phyloP scores from a whole-genome alignment of 2,329 filamentous ascomycete genomes.

The Venturia asperata region DNA sequence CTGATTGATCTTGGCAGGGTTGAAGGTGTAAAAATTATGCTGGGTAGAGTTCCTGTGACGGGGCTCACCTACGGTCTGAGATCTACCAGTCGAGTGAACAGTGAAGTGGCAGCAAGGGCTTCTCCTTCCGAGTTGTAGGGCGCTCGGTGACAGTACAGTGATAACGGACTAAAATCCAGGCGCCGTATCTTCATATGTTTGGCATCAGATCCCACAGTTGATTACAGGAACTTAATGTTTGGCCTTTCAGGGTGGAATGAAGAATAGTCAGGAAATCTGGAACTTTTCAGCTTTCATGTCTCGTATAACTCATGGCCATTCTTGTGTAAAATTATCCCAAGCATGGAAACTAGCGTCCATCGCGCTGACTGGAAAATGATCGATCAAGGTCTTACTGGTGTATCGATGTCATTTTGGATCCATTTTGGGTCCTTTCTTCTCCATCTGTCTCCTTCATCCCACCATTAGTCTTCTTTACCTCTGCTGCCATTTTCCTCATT shows the following conservation, averaged over 20 bases:
- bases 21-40: not conserved
- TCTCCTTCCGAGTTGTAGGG: not conserved
- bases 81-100: not conserved
- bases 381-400: not conserved
- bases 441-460: not conserved
- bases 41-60: not conserved
- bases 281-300: too few species aligned
- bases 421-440: not conserved
- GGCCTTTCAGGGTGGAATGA: too few species aligned
- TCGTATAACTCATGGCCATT: too few species aligned
- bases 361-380: not conserved
- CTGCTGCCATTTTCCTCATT: constrained; percentile 26
- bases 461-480: constrained; percentile 20
- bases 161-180: not conserved
- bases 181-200: not conserved
- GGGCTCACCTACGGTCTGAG: not conserved
- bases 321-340: too few species aligned
- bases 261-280: too few species aligned
- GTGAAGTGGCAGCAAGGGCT: not conserved
- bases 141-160: not conserved
- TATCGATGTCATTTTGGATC: not conserved
- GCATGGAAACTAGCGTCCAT: too few species aligned
- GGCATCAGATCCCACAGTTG: not conserved
- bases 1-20: not conserved
- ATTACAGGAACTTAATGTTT: too few species aligned